These are phyloP conservation scores for Fomitopsis schrenkii DNA, from an alignment of 1,284 basidiomycete species.

Conservation along the genomic window DNA sequence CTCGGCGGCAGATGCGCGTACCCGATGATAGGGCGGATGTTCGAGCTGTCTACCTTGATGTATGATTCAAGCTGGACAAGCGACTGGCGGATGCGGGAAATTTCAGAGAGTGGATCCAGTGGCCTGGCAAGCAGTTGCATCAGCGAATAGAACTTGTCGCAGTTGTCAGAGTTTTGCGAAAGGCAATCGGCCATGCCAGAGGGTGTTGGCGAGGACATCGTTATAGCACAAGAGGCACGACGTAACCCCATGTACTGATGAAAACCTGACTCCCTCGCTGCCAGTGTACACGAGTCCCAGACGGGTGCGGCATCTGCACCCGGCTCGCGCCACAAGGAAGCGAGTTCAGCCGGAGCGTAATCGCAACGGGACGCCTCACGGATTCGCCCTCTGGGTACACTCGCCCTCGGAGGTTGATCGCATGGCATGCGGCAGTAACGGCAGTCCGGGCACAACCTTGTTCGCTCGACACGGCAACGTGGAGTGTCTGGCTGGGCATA, in stretches of 20 bases:
- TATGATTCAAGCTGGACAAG: slow-evolving; percentile 69
- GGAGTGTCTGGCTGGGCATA: background rate
- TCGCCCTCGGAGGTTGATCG: background rate
- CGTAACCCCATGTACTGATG: slow-evolving; percentile 29
- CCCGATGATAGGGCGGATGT: slow-evolving; percentile 6
- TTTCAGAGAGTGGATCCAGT: slow-evolving; percentile 69
- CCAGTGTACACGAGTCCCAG: background rate
- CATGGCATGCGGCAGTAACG: background rate
- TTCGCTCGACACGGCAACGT: background rate
- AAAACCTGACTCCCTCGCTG: background rate
- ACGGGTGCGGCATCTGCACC: background rate
- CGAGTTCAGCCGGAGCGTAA: background rate
- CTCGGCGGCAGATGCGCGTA: background rate
- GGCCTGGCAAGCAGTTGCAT: slow-evolving; percentile 23
- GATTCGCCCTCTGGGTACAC: background rate
- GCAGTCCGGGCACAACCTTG: background rate
- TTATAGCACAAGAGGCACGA: background rate
- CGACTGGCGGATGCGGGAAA: slow-evolving; percentile 69
- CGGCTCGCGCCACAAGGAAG: background rate
- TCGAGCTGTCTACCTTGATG: slow-evolving; percentile 39
- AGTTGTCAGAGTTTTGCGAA: slow-evolving; percentile 4
- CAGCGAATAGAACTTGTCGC: background rate
- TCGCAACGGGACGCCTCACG: background rate
- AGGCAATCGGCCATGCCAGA: background rate
- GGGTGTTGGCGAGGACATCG: slow-evolving; percentile 7